A percentile compares a stretch with the other conserved stretches of the same genome.
Conservation (phyloP, 1,284 basidiomycete genomes). For the Pseudozyma thailandica region DNA sequence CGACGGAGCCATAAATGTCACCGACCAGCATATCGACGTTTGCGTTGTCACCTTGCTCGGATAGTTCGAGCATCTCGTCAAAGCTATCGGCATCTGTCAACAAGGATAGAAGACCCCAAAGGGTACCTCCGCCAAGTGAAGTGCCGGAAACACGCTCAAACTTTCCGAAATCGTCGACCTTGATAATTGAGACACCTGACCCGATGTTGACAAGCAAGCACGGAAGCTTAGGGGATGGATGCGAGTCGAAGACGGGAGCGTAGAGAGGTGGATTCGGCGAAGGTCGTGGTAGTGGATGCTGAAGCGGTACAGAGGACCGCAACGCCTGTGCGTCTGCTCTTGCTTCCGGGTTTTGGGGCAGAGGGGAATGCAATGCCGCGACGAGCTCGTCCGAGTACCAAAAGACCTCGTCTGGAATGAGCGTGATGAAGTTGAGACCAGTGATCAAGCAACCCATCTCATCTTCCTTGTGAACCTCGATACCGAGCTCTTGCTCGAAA, state of each 20-base stretch:
- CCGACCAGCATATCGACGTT: slow-evolving; percentile 98
- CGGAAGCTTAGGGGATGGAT: slow-evolving; percentile 82
- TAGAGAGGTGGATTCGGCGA: slow-evolving; percentile 91
- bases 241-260: slow-evolving; percentile 82
- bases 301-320: slow-evolving; percentile 43
- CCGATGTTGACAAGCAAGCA: slow-evolving; percentile 98
- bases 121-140: slow-evolving; percentile 96
- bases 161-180: slow-evolving; percentile 91
- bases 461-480: slow-evolving; percentile 88
- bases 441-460: slow-evolving; percentile 99
- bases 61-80: slow-evolving; percentile 96
- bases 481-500: slow-evolving; percentile 79
- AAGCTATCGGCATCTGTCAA: slow-evolving; percentile 95
- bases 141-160: slow-evolving; percentile 98
- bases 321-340: slow-evolving; percentile 47
- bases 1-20: slow-evolving; percentile 94
- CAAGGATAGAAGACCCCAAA: slow-evolving; percentile 95
- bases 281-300: slow-evolving; percentile 79
- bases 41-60: slow-evolving; percentile 91
- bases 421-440: slow-evolving; percentile 93
- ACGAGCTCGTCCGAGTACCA: slow-evolving; percentile 98
- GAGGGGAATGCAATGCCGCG: slow-evolving; percentile 49
- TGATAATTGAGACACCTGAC: slow-evolving; percentile 96
- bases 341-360: slow-evolving; percentile 44
- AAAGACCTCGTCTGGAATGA: slow-evolving; percentile 97